A percentile compares a stretch with the other conserved stretches of the same genome.
Conservation (phyloP, 257 asterid genomes). For the Fraxinus excelsior region DNA sequence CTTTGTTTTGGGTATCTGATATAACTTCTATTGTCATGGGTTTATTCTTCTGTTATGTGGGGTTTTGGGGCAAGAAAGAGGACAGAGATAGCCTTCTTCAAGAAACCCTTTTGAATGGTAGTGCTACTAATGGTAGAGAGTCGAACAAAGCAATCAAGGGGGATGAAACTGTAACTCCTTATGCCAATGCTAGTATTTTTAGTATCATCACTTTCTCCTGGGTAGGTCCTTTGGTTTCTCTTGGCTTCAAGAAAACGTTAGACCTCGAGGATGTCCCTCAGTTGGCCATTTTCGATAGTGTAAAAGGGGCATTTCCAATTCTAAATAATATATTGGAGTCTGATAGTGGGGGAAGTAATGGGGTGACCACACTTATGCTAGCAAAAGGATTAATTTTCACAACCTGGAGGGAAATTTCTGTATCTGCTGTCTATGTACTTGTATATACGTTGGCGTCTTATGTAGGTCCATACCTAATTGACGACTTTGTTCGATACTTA, state of each 20-base stretch:
- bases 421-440: slow-evolving; percentile 56
- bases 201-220: slow-evolving; percentile 76
- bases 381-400: slow-evolving; percentile 65
- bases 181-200: slow-evolving; percentile 53
- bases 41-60: slow-evolving; percentile 50
- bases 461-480: slow-evolving; percentile 84
- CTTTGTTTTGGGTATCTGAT: slow-evolving; percentile 70
- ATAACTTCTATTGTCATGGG: slow-evolving; percentile 46
- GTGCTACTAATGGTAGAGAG: slow-evolving; percentile 31
- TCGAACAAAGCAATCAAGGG: slow-evolving; percentile 38
- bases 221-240: slow-evolving; percentile 66
- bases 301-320: slow-evolving; percentile 58
- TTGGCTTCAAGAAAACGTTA: slow-evolving; percentile 61
- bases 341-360: slow-evolving; percentile 33
- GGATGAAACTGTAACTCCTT: slow-evolving; percentile 81
- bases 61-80: slow-evolving; percentile 38
- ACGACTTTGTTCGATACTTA: slow-evolving; percentile 70
- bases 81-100: slow-evolving; percentile 43
- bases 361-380: slow-evolving; percentile 65
- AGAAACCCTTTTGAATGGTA: slow-evolving; percentile 67
- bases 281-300: slow-evolving; percentile 53
- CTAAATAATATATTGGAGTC: slow-evolving; percentile 50
- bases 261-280: slow-evolving; percentile 96
- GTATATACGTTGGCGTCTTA: slow-evolving; percentile 54
- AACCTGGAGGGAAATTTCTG: slow-evolving; percentile 46